Evolutionary conservation across 2,329 filamentous ascomycete species (phyloP).

Genomic region (Arthrobotrys conoides): DNA sequence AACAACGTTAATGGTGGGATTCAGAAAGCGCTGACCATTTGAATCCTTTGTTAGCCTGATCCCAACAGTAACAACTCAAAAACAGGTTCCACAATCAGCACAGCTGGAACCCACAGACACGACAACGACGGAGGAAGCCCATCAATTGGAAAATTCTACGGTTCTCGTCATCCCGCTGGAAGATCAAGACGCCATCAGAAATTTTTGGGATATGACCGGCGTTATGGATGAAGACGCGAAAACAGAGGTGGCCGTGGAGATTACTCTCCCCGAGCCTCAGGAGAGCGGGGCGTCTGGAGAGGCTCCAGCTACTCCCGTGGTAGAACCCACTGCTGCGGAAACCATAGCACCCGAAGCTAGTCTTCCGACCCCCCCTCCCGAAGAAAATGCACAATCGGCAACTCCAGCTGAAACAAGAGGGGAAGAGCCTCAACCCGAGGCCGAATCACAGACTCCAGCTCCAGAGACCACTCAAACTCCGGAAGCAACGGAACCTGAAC

Average conservation of each 20-base stretch:
- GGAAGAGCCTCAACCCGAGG: slow-evolving; percentile 30
- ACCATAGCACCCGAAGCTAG: slow-evolving; percentile 8
- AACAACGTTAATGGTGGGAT: not conserved
- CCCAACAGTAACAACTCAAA: slow-evolving; percentile 46
- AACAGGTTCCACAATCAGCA: slow-evolving; percentile 19
- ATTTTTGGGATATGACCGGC: slow-evolving; percentile 30
- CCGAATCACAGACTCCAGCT: slow-evolving; percentile 1
- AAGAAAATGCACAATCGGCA: slow-evolving; percentile 3
- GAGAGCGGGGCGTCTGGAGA: slow-evolving; percentile 1
- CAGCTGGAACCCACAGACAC: slow-evolving; percentile 6
- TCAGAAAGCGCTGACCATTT: slow-evolving; percentile 27
- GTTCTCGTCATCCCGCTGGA: slow-evolving; percentile 40
- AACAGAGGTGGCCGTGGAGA: slow-evolving; percentile 33
- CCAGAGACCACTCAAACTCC: not conserved
- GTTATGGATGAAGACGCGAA: slow-evolving; percentile 38
- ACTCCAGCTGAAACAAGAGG: slow-evolving; percentile 1
- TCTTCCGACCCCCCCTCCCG: slow-evolving; percentile 15
- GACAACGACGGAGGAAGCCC: slow-evolving; percentile 15
- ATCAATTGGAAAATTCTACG: slow-evolving; percentile 32
- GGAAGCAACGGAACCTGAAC: not conserved
- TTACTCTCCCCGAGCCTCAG: slow-evolving; percentile 40
- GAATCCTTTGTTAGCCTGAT: slow-evolving; percentile 52
- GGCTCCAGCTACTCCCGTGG: not conserved
- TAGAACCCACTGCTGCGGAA: not conserved
- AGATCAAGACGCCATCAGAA: slow-evolving; percentile 45